Evolutionary conservation across 225 moss, liverwort and hornwort species (phyloP).

Genomic region (Sphagnum tenellum): DNA sequence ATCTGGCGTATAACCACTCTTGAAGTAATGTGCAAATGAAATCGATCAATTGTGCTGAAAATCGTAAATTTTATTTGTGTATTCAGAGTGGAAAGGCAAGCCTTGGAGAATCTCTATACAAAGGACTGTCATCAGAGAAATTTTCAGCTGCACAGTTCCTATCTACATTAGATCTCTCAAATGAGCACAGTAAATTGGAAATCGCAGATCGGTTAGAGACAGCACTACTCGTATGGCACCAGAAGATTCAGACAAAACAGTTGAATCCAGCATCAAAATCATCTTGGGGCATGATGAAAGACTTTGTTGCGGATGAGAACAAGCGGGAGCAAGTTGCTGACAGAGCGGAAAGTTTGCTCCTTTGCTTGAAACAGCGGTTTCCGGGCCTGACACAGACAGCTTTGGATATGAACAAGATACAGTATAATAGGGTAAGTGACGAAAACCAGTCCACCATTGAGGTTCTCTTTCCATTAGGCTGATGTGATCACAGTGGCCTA

Average conservation of each 20-base stretch:
- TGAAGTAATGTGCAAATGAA: too few species aligned
- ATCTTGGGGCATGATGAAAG: constrained; percentile 87
- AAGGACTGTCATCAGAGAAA: constrained; percentile 51
- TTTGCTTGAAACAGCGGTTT: constrained; percentile 64
- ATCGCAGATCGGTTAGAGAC: constrained; percentile 85
- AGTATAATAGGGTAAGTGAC: constrained; percentile 55
- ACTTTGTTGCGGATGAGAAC: constrained; percentile 71
- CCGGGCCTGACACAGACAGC: constrained; percentile 89
- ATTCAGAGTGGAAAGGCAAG: constrained; percentile 83
- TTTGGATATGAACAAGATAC: constrained; percentile 89
- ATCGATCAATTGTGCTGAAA: too few species aligned
- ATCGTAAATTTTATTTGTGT: constrained; percentile 1
- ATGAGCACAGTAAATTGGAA: constrained; percentile 71
- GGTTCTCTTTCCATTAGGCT: too few species aligned
- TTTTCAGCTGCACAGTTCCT: constrained; percentile 68
- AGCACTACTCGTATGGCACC: constrained; percentile 85
- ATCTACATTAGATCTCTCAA: constrained; percentile 71
- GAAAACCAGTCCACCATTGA: too few species aligned
- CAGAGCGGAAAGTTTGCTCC: constrained; percentile 76
- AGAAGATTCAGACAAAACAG: constrained; percentile 82
- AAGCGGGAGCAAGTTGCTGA: constrained; percentile 76
- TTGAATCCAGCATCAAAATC: constrained; percentile 51
- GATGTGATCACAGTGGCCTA: too few species aligned
- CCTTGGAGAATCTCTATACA: constrained; percentile 65
- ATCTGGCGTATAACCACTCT: too few species aligned